Conservation (phyloP, 2,329 filamentous ascomycete genomes). For the Piedraia hortae region DNA sequence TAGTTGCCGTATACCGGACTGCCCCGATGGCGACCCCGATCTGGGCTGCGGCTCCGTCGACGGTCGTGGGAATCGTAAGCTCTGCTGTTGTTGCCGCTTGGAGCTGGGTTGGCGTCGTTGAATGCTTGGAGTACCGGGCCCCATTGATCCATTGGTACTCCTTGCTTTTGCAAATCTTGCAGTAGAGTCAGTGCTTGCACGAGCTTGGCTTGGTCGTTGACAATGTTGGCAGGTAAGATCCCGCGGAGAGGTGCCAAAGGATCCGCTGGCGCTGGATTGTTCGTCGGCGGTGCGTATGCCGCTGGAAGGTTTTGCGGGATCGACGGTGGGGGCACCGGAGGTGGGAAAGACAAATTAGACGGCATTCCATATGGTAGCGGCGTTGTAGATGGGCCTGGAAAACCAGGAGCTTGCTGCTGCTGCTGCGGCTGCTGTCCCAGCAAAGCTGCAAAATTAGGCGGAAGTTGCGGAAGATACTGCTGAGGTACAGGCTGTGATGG, state of each 20-base stretch:
- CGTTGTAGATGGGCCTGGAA: too few relatives aligned
- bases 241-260: constrained; percentile 9
- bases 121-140: constrained; percentile 27
- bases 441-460: constrained; percentile 7
- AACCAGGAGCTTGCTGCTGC: too few relatives aligned
- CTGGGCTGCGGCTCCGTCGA: constrained; percentile 37
- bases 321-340: constrained; percentile 7
- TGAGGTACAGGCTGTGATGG: constrained; percentile 1
- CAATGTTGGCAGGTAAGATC: constrained; percentile 13
- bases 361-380: too few relatives aligned
- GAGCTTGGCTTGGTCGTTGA: constrained; percentile 20
- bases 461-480: constrained; percentile 4
- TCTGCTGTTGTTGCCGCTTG: constrained; percentile 2
- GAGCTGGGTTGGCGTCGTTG: constrained; percentile 9
- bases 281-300: constrained; percentile 31
- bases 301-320: constrained; percentile 12
- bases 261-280: constrained; percentile 9
- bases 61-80: constrained; percentile 23
- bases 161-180: constrained; percentile 47
- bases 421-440: too few relatives aligned
- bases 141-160: constrained; percentile 53
- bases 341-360: constrained; percentile 3
- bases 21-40: constrained; percentile 31
- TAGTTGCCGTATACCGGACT: constrained; percentile 50
- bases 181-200: constrained; percentile 49